These are phyloP conservation scores for Pecoramyces ruminantium DNA, from an alignment of 192 early-diverging fungal genomes.

Conservation along the genomic window DNA sequence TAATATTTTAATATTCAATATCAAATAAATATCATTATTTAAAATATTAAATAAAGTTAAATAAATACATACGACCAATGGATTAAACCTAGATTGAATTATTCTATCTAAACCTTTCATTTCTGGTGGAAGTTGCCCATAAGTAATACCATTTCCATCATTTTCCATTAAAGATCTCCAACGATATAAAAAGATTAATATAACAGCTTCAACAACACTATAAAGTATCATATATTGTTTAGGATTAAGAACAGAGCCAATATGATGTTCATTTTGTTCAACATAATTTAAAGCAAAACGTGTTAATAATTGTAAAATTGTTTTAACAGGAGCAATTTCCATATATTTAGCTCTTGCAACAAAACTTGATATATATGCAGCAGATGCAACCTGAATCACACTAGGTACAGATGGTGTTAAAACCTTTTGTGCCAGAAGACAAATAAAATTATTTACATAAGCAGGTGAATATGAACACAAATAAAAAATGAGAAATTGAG, in stretches of 20 bases:
- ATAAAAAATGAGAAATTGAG: slow-evolving; percentile 85
- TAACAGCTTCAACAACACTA: slow-evolving; percentile 62
- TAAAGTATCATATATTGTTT: slow-evolving; percentile 69
- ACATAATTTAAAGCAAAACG: slow-evolving; percentile 51
- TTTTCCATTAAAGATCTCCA: slow-evolving; percentile 63
- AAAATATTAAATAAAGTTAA: too few species aligned
- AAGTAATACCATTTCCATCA: slow-evolving; percentile 5
- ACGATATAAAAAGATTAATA: slow-evolving; percentile 91
- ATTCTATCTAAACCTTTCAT: slow-evolving; percentile 48
- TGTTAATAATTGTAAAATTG: slow-evolving; percentile 46
- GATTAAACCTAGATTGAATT: slow-evolving; percentile 57
- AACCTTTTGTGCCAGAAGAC: slow-evolving; percentile 45
- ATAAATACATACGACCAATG: slow-evolving; percentile 39
- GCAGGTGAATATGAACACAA: slow-evolving; percentile 33
- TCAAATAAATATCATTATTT: too few species aligned
- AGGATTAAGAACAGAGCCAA: slow-evolving; percentile 21
- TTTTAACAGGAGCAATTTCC: slow-evolving; percentile 35
- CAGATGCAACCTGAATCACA: slow-evolving; percentile 55
- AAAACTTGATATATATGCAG: slow-evolving; percentile 73
- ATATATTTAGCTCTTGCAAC: slow-evolving; percentile 73
- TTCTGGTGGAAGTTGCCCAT: slow-evolving; percentile 20
- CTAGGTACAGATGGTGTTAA: slow-evolving; percentile 36
- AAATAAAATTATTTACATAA: slow-evolving; percentile 63
- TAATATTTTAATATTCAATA: too few species aligned
- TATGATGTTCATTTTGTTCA: slow-evolving; percentile 34